phyloP scores from a whole-genome alignment of 2,329 filamentous ascomycete species.

The Monosporascus sp. region DNA sequence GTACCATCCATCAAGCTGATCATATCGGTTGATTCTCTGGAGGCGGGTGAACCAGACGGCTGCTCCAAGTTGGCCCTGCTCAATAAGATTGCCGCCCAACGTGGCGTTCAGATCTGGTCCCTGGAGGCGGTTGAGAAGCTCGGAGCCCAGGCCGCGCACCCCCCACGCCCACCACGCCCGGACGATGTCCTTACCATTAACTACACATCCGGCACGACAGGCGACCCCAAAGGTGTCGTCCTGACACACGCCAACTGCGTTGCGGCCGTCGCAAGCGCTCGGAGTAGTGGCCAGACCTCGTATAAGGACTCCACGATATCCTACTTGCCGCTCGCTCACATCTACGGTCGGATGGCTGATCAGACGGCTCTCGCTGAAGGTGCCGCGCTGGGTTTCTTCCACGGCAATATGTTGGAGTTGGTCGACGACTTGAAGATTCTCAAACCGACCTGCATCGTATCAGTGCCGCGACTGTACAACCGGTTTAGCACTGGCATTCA shows the following conservation, averaged over 20 bases:
- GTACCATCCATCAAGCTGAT: conserved; percentile 82
- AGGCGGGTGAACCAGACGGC: conserved; percentile 69
- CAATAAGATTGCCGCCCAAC: conserved; percentile 65
- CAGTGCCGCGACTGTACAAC: conserved; percentile 88
- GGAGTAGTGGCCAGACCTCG: conserved; percentile 47
- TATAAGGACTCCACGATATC: conserved; percentile 64
- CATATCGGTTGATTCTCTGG: conserved; percentile 77
- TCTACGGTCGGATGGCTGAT: conserved; percentile 82
- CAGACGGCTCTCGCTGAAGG: conserved; percentile 68
- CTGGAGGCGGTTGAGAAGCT: conserved; percentile 77
- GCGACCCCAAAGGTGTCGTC: conserved; percentile 75
- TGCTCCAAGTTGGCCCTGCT: conserved; percentile 76
- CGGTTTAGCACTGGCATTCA: conserved; percentile 81
- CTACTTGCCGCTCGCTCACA: conserved; percentile 90
- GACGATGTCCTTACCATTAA: conserved; percentile 84
- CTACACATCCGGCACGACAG: conserved; percentile 84
- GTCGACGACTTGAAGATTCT: conserved; percentile 89
- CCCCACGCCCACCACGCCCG: conserved; percentile 64
- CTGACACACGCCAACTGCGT: conserved; percentile 79
- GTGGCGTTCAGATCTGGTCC: conserved; percentile 73
- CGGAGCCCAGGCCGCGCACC: conserved; percentile 63
- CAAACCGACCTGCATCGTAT: conserved; percentile 75
- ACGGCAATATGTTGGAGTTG: conserved; percentile 79
- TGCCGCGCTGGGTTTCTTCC: conserved; percentile 81
- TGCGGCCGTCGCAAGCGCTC: conserved; percentile 59